Conservation (phyloP, 2,329 filamentous ascomycete species). For the Beauveria bassiana region DNA sequence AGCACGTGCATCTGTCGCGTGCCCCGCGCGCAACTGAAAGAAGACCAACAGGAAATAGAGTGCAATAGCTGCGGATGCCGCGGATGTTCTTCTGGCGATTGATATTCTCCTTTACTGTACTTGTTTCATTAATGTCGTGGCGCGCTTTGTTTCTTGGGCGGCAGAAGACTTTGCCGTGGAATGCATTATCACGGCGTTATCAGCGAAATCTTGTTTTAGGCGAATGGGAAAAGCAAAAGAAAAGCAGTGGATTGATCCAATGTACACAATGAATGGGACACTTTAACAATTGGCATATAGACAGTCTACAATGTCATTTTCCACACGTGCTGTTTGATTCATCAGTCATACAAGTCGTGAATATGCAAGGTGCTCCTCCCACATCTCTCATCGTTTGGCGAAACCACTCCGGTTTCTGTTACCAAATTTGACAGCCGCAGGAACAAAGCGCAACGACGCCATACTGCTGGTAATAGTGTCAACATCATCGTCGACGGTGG, state of each 20-base stretch:
- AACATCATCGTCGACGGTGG: constrained; percentile 35
- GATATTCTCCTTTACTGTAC: constrained; percentile 13
- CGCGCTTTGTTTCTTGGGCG: not conserved
- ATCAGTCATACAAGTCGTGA: not conserved
- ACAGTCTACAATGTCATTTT: not conserved
- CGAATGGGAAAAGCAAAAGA: not conserved
- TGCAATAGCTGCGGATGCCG: constrained; percentile 93
- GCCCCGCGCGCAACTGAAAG: constrained; percentile 80
- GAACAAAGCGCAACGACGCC: constrained; percentile 65
- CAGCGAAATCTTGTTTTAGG: constrained; percentile 1
- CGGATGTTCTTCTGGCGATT: constrained; percentile 84
- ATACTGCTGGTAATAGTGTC: constrained; percentile 58
- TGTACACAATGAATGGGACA: not conserved
- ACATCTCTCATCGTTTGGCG: not conserved
- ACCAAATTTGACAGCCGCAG: constrained; percentile 59
- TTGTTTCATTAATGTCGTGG: not conserved
- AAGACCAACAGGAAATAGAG: constrained; percentile 72
- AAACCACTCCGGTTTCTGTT: constrained; percentile 45
- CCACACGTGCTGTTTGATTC: not conserved
- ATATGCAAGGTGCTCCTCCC: not conserved
- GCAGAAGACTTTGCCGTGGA: not conserved
- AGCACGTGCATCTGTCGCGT: constrained; percentile 96
- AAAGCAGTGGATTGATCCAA: not conserved
- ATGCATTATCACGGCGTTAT: constrained; percentile 7
- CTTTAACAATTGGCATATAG: not conserved